Conservation (phyloP, 1,284 basidiomycete genomes). For the Crepidotus sp. region DNA sequence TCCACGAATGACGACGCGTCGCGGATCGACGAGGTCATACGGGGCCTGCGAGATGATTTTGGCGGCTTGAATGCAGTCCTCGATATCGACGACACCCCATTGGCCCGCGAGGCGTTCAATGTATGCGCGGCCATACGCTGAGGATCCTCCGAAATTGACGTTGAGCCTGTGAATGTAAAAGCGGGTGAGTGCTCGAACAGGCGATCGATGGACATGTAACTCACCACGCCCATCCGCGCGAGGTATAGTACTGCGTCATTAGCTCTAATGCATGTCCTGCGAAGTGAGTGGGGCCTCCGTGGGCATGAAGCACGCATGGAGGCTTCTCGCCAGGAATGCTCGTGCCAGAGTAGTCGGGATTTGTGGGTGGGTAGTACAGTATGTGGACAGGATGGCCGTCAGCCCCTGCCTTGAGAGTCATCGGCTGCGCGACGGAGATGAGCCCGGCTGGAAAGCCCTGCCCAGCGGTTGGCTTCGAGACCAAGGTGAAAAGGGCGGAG, state of each 20-base stretch:
- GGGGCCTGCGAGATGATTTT: conserved; percentile 35
- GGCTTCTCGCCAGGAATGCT: conserved; percentile 43
- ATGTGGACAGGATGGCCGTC: conserved; percentile 41
- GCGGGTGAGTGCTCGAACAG: too few species aligned
- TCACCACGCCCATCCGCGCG: conserved; percentile 56
- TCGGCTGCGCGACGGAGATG: conserved; percentile 39
- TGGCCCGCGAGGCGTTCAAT: conserved; percentile 47
- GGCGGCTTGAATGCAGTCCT: conserved; percentile 51
- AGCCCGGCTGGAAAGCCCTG: conserved; percentile 23
- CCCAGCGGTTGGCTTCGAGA: conserved; percentile 20
- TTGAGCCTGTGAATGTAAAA: too few species aligned
- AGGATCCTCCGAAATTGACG: conserved; percentile 66
- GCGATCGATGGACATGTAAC: conserved; percentile 14
- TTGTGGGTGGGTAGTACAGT: conserved; percentile 54
- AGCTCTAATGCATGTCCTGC: conserved; percentile 39
- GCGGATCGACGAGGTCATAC: conserved; percentile 41
- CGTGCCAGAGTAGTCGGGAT: conserved; percentile 43
- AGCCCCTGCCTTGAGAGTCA: conserved; percentile 31
- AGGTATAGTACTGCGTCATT: conserved; percentile 54
- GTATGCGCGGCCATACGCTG: conserved; percentile 46
- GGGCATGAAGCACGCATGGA: conserved; percentile 53
- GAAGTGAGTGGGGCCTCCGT: conserved; percentile 58
- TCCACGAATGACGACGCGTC: conserved; percentile 53
- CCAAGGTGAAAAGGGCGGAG: conserved; percentile 25
- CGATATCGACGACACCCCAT: conserved; percentile 63